Base-by-base conservation (phyloP, 306 rosid species). In the Prunus armeniaca region DNA sequence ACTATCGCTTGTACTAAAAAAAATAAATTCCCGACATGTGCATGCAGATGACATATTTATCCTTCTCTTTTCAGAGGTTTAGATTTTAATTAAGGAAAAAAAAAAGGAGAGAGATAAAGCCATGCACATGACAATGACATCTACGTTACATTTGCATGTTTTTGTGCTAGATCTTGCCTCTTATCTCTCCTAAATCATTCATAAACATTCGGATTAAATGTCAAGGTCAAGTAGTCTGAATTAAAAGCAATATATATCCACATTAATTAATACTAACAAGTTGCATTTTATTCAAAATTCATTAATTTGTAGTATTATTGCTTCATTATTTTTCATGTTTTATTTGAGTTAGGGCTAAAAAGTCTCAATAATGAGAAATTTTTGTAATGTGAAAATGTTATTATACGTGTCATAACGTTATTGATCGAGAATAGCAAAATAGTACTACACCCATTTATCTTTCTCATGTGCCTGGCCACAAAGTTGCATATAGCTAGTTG, bases 111-210 rank as follows among this genome's bases (percentile, higher is more conserved):
- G 72, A 74, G 75, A 83, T 81, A 80, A 67, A 52, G 64, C 78
- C 69, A 64, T 78, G 93, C 93, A 87, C 91, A 83, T 90, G 90
- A 84, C 72, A 56, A 75, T 86, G 81, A 79, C 78, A 83, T 74
- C 55, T 43, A 62, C 28, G 25, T 76, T 78, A 80, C 75, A 83
- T 67, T 73, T 50, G 72, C 76, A 46, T 87, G 87, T 79, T 85
- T 78, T 71, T 78, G 45, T 78, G 84, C 50, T 88, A 30, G 73
- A 81, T 83, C 81, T 82, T 84, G 82, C 73, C 79, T 41, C 68
- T 82, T 62, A 28, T 67, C 66, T 66, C 50, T 56, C 63, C 38
- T n/a, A 45, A 65, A 72, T 76, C 71, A 9, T 57, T 50, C 28
- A 14, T 58, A 34, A 73, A 41, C 56, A 34, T 30, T 55, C 64